Conservation (phyloP, 495 filamentous ascomycete genomes). For the Massariosphaeria phaeospora region DNA sequence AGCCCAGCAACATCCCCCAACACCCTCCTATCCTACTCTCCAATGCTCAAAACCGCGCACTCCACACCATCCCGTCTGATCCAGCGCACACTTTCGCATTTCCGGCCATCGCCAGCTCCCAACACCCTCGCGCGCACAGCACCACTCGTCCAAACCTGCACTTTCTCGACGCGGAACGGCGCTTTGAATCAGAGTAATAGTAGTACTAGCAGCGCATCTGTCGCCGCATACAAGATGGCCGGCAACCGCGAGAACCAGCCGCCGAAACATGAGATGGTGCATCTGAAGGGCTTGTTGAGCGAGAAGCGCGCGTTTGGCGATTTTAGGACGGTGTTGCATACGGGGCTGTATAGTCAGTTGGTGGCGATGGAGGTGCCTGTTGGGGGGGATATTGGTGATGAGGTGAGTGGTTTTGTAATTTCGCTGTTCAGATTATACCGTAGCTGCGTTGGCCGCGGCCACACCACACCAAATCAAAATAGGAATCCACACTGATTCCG, state of each 20-base stretch:
- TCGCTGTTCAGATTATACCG: too few relatives aligned
- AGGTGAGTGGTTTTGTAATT: slow-evolving; percentile 46
- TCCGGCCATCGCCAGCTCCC: too few relatives aligned
- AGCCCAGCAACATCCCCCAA: not conserved
- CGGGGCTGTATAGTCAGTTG: slow-evolving; percentile 58
- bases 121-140: too few relatives aligned
- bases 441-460: too few relatives aligned
- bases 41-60: slow-evolving; percentile 22
- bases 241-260: slow-evolving; percentile 29
- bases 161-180: too few relatives aligned
- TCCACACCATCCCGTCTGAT: slow-evolving; percentile 15
- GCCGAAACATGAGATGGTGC: slow-evolving; percentile 54
- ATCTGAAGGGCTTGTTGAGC: slow-evolving; percentile 52
- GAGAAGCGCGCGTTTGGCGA: slow-evolving; percentile 50
- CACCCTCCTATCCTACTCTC: not conserved
- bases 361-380: slow-evolving; percentile 62
- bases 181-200: too few relatives aligned
- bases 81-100: not conserved
- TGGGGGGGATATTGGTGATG: slow-evolving; percentile 61
- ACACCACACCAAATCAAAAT: too few relatives aligned
- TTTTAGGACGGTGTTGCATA: slow-evolving; percentile 59
- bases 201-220: too few relatives aligned
- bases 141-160: too few relatives aligned
- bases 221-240: not conserved
- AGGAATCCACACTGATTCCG: too few relatives aligned